Evolutionary conservation across 805 yeast species (phyloP).

Genomic region (Barnettozyma wickerhamii): DNA sequence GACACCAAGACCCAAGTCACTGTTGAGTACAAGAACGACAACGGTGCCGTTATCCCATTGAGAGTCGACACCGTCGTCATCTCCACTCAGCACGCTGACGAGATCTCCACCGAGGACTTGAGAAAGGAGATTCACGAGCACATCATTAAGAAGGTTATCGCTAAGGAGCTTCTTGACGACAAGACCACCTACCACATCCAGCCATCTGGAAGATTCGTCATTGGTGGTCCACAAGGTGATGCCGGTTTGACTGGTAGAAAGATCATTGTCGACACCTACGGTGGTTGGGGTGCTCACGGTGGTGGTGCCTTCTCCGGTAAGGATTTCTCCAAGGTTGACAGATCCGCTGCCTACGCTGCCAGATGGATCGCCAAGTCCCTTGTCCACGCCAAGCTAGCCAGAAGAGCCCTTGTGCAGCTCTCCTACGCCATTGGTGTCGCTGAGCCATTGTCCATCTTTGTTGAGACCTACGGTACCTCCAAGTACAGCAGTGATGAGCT

Average conservation of each 20-base stretch:
- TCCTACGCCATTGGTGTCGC: conserved; percentile 99
- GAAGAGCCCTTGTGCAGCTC: conserved; percentile 96
- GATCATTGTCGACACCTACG: conserved; percentile 98
- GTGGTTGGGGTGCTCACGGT: conserved; percentile 99
- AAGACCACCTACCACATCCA: conserved; percentile 97
- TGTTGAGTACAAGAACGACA: conserved; percentile 88
- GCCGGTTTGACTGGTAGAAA: conserved; percentile 99
- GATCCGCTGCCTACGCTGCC: conserved; percentile 99
- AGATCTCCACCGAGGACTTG: conserved; percentile 88
- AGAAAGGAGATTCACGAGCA: conserved; percentile 74
- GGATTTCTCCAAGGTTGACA: conserved; percentile 99
- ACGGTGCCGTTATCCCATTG: conserved; percentile 92
- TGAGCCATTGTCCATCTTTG: conserved; percentile 96
- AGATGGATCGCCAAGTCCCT: conserved; percentile 99
- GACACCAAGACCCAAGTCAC: conserved; percentile 99
- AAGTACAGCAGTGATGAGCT: conserved; percentile 83
- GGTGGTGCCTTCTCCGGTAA: conserved; percentile 99
- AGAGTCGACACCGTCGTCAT: conserved; percentile 98
- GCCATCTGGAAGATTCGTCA: conserved; percentile 99
- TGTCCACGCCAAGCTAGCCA: conserved; percentile 90
- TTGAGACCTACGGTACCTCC: conserved; percentile 98
- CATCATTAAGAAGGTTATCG: conserved; percentile 88
- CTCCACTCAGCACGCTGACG: conserved; percentile 97
- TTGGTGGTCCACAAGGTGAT: conserved; percentile 99
- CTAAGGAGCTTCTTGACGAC: conserved; percentile 85